Evolutionary conservation across 164 flowering plant genomes (phyloP).

Genomic region (grape (Vitis vinifera)): DNA sequence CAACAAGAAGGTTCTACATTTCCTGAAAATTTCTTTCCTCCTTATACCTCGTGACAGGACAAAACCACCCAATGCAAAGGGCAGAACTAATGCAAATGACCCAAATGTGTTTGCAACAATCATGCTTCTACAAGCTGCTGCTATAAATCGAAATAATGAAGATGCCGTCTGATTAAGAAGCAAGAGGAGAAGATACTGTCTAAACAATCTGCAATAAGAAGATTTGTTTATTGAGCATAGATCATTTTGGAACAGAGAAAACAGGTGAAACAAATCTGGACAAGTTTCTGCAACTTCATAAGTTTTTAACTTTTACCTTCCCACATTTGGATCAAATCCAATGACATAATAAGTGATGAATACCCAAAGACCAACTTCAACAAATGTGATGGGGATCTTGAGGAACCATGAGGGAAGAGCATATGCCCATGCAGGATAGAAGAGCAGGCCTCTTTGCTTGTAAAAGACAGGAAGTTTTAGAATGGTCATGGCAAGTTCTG

Average conservation of each 20-base stretch:
- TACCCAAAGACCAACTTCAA: slow-evolving; percentile 57
- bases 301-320: slow-evolving; percentile 36
- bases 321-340: slow-evolving; percentile 57
- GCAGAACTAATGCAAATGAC: slow-evolving; percentile 10
- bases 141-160: slow-evolving; percentile 27
- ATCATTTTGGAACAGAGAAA: too few relatives aligned
- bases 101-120: slow-evolving; percentile 31
- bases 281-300: too few relatives aligned
- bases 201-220: slow-evolving; percentile 25
- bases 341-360: slow-evolving; percentile 53
- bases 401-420: slow-evolving; percentile 57
- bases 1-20: too few relatives aligned
- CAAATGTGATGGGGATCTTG: slow-evolving; percentile 50
- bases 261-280: too few relatives aligned
- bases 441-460: slow-evolving; percentile 48
- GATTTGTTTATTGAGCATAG: not conserved
- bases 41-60: slow-evolving; percentile 27
- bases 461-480: slow-evolving; percentile 46
- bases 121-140: slow-evolving; percentile 21
- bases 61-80: slow-evolving; percentile 25
- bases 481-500: slow-evolving; percentile 45
- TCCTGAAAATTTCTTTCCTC: not conserved
- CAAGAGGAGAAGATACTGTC: slow-evolving; percentile 24
- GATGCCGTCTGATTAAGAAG: slow-evolving; percentile 31
- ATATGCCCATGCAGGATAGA: slow-evolving; percentile 61